Evolutionary conservation across 108 stramenopile genomes (phyloP).

Genomic region (Hondaea fermentalgiana): DNA sequence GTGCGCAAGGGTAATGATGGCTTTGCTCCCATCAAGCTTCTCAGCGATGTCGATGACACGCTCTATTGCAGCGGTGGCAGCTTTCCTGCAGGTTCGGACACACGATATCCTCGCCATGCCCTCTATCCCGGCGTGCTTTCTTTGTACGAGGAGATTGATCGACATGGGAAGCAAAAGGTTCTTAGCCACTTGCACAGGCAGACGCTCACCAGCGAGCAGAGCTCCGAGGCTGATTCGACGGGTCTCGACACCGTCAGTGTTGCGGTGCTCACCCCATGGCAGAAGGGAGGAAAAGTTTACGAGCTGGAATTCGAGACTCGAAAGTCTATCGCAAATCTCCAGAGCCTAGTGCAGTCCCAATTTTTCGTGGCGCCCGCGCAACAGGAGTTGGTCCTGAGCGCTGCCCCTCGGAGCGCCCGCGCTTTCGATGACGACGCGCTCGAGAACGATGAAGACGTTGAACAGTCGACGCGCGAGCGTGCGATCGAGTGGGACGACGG

Average conservation of each 20-base stretch:
- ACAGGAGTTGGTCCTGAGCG: background rate
- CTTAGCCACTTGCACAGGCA: background rate
- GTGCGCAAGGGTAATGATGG: background rate
- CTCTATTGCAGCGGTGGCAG: constrained; percentile 32
- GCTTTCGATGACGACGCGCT: background rate
- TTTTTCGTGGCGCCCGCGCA: background rate
- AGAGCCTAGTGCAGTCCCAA: background rate
- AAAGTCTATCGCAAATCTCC: background rate
- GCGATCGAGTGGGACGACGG: constrained; percentile 21
- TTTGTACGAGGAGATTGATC: constrained; percentile 48
- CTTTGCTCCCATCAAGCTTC: constrained; percentile 42
- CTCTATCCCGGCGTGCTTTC: constrained; percentile 52
- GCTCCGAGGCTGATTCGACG: background rate
- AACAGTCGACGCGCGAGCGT: background rate
- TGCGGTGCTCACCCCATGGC: background rate
- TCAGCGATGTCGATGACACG: constrained; percentile 59
- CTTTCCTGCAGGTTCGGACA: constrained; percentile 36
- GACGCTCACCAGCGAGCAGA: background rate
- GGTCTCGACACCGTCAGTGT: constrained; percentile 25
- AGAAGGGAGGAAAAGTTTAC: background rate
- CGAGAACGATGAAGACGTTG: background rate
- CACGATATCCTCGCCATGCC: constrained; percentile 16
- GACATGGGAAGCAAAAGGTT: constrained; percentile 18
- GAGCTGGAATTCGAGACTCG: background rate
- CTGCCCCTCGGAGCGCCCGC: background rate